Evolutionary conservation across 139 green algal genomes (phyloP).

Genomic region (Chlorella sp.): DNA sequence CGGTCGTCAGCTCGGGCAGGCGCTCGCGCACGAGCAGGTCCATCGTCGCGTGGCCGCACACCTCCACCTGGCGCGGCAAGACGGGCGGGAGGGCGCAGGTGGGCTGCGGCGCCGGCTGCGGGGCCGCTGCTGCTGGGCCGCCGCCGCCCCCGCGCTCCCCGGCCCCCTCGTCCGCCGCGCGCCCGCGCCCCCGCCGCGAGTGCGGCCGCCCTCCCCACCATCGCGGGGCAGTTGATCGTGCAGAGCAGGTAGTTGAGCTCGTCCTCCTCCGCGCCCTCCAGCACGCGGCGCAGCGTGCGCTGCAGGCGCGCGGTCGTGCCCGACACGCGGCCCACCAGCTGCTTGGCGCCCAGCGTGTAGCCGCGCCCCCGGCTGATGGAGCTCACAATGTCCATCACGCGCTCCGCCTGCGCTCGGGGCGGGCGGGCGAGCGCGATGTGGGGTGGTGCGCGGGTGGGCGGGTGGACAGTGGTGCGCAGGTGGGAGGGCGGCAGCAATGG

Average conservation of each 20-base stretch:
- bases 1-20: conserved; percentile 38
- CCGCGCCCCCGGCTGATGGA: conserved; percentile 40
- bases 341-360: conserved; percentile 43
- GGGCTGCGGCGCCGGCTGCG: too few relatives aligned
- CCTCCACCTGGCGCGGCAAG: not conserved
- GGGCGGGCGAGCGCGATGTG: too few relatives aligned
- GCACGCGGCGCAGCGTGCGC: conserved; percentile 26
- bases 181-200: too few relatives aligned
- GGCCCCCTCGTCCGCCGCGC: too few relatives aligned
- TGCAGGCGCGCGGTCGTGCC: conserved; percentile 35
- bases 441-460: too few relatives aligned
- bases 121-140: too few relatives aligned
- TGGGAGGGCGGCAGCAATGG: too few relatives aligned
- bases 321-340: conserved; percentile 33
- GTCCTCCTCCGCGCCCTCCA: conserved; percentile 21
- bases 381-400: conserved; percentile 47
- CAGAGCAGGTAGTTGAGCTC: conserved; percentile 63
- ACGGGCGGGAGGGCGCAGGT: too few relatives aligned
- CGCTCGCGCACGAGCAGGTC: conserved; percentile 34
- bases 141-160: too few relatives aligned
- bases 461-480: too few relatives aligned
- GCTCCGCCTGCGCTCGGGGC: conserved; percentile 41
- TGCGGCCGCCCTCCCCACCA: conserved; percentile 38
- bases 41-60: conserved; percentile 30
- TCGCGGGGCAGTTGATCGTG: conserved; percentile 47